Base-by-base conservation (phyloP, 371 early-diverging fungal species). In the Massospora cicadina region DNA sequence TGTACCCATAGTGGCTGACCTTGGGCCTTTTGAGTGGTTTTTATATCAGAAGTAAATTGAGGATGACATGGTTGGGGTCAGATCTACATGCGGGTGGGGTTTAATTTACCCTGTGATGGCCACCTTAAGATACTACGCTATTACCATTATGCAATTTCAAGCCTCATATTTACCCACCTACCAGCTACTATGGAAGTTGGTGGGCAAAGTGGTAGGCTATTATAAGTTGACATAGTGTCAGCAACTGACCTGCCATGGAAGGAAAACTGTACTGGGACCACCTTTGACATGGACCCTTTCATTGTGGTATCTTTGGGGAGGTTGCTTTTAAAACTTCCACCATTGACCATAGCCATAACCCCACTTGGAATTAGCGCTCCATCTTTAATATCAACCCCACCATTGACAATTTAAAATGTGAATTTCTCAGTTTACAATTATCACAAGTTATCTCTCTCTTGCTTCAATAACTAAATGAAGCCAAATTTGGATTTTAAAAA, bases 251-350 rank as follows among this genome's bases (percentile, higher is more conserved):
- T 86, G 1, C 86, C 86, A 0, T 75, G 80, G 5, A 77, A 77
- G 30, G 74, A 66, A 65, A 81, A 80, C 61, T 67, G 77, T 66
- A 80, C 79, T 13, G 71, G 82, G 17, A 80, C 81, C 1, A 76
- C 80, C 0, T 87, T 84, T 70, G 85, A 89, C 67, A 88, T 86
- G 80, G 90, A 91, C 69, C 88, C 92, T 0, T 91, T 89, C 76
- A 88, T 86, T 1, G 79, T 88, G 53, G 75, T 81, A n/a, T 79
- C 80, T 1, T 85, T 83, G 82, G 84, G 10, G 76, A 80, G 24
- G 77, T 79, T 30, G 86, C 85, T 0, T 89, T 86, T 70, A 72
- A 81, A 54, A 86, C 86, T 21, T 71, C 79, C 24, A 74, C 81
- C 2, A 78, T 84, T 57, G 77, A 80, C 1, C 85, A 85, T 67